phyloP scores from a whole-genome alignment of 140 eudicot species.

The Senecio squalidus region DNA sequence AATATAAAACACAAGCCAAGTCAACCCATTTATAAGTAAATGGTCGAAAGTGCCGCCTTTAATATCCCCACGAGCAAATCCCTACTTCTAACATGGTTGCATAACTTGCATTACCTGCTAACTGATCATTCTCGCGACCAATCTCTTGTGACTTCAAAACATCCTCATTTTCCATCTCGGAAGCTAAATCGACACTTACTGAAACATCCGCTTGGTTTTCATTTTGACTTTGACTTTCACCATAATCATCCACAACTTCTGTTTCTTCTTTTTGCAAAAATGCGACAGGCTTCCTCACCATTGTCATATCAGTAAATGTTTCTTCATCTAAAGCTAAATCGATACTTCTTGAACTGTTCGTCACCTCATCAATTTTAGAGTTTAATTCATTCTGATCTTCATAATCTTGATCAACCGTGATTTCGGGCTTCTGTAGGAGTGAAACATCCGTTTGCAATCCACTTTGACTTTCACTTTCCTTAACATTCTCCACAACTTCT shows the following conservation, averaged over 20 bases:
- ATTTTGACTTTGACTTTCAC: conserved; percentile 17
- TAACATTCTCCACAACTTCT: conserved; percentile 11
- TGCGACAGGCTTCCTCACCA: too few relatives aligned
- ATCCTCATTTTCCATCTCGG: conserved; percentile 18
- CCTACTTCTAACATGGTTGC: neutral
- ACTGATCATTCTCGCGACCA: neutral
- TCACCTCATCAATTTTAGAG: conserved; percentile 21
- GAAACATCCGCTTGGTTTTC: conserved; percentile 19
- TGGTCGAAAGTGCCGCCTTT: too few relatives aligned
- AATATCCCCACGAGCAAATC: too few relatives aligned
- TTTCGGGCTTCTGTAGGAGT: conserved; percentile 43
- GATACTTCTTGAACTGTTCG: conserved; percentile 17
- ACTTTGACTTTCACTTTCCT: conserved; percentile 19
- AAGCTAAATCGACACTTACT: conserved; percentile 16
- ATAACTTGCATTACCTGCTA: conserved; percentile 18
- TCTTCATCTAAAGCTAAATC: too few relatives aligned
- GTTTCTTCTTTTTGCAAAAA: conserved; percentile 26
- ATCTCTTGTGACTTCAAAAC: conserved; percentile 13
- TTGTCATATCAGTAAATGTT: too few relatives aligned
- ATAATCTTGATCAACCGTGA: conserved; percentile 21
- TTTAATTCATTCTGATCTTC: conserved; percentile 25
- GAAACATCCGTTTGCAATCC: conserved; percentile 12
- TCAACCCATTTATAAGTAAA: neutral
- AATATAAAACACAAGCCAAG: too few relatives aligned
- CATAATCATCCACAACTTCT: neutral